Percentiles rank a stretch among this genome's conserved stretches.
phyloP scores from a whole-genome alignment of 352 stramenopile species.

The Pythium dissimile region DNA sequence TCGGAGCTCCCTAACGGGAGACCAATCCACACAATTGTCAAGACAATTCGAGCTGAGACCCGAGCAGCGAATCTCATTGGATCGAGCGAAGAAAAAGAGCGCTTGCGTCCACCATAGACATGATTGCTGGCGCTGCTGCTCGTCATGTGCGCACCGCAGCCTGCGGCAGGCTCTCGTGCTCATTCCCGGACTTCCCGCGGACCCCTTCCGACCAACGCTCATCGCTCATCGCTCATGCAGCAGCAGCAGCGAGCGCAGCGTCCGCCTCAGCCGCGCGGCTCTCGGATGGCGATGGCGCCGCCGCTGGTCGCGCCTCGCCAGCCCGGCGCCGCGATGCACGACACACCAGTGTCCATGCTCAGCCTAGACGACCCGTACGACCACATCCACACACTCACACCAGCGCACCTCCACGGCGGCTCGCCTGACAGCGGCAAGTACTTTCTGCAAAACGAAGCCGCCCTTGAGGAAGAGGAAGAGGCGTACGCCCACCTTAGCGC shows the following conservation, averaged over 20 bases:
- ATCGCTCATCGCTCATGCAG: background rate
- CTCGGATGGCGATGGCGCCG: slow-evolving; percentile 14
- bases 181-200: slow-evolving; percentile 1
- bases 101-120: too few species aligned
- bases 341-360: slow-evolving; percentile 5
- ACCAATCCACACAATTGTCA: too few species aligned
- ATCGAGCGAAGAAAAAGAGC: too few species aligned
- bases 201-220: background rate
- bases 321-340: background rate
- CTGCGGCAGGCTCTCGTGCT: too few species aligned
- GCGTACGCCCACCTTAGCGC: slow-evolving; percentile 16
- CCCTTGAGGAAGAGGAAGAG: slow-evolving; percentile 10
- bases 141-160: too few species aligned
- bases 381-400: background rate
- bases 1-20: too few species aligned
- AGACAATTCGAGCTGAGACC: too few species aligned
- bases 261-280: background rate
- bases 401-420: background rate
- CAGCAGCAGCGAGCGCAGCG: too few species aligned
- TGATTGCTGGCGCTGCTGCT: too few species aligned
- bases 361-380: slow-evolving; percentile 17
- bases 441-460: slow-evolving; percentile 10
- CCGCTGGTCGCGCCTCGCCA: slow-evolving; percentile 7
- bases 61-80: too few species aligned
- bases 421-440: slow-evolving; percentile 17